These are phyloP conservation scores for Ustilago loliicola DNA, from an alignment of 1,284 basidiomycete genomes.

Conservation along the genomic window DNA sequence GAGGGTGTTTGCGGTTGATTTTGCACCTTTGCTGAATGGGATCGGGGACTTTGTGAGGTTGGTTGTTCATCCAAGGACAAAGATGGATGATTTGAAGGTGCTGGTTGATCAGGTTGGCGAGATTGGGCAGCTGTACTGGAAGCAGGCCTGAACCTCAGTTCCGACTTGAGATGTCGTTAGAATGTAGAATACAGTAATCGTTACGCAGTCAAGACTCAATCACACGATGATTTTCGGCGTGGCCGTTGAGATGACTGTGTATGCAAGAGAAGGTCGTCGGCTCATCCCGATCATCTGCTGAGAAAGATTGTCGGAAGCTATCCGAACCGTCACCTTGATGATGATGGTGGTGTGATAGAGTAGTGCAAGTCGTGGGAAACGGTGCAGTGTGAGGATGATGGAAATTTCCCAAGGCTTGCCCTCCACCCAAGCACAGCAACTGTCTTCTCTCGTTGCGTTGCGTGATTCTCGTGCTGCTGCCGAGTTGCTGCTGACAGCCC, in stretches of 20 bases:
- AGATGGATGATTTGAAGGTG: conserved; percentile 38
- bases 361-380: no score
- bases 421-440: conserved; percentile 21
- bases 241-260: neutral
- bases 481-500: conserved; percentile 1
- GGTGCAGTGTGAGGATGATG: neutral
- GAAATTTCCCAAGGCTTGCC: conserved; percentile 1
- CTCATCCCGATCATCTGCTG: neutral
- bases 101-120: conserved; percentile 56
- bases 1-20: conserved; percentile 62
- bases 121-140: conserved; percentile 48
- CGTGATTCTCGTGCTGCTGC: neutral
- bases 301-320: conserved; percentile 2
- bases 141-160: conserved; percentile 11
- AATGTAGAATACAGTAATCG: neutral
- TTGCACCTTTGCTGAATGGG: conserved; percentile 58
- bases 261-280: no score
- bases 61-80: conserved; percentile 63
- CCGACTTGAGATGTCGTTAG: neutral
- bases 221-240: neutral
- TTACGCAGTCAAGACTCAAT: neutral
- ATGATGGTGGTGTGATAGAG: neutral
- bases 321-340: neutral
- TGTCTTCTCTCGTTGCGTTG: neutral
- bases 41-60: conserved; percentile 60